Evolutionary conservation across 495 filamentous ascomycete genomes (phyloP), one percentile per base, ranked within the genome.

Genomic region (Aspergillus cristatus): DNA sequence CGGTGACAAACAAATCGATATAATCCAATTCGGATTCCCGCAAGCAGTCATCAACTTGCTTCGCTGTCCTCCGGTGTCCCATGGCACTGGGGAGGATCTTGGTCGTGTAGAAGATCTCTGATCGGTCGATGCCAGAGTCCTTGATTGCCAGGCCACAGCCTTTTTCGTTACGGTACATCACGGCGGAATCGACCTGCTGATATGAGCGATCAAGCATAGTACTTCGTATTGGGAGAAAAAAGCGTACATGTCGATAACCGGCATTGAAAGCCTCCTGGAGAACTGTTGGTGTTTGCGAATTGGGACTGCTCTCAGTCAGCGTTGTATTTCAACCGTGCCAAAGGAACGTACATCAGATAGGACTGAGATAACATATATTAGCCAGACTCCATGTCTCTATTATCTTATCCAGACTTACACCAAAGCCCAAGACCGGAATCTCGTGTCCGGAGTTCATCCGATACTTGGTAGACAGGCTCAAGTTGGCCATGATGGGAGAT

Each of bases 341-440:
- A n/a, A n/a, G n/a, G n/a, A n/a, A 44, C 47, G 25, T 61, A 86
- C 80, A 80, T 86, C 69, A 86, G 74, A 44, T 81, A 89, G 38
- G 86, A 77, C 82, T 84, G 47, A 37, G 18, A 35, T 31, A 41
- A 18, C 18, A 28, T 17, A n/a, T 26, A 6, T 6, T 14, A 14
- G 12, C 28, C 17, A 22, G 7, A 13, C n/a, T 5, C 3, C 22
- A 14, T n/a, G n/a, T n/a, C n/a, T n/a, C n/a, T n/a, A n/a, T n/a
- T n/a, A n/a, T n/a, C n/a, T n/a, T n/a, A n/a, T n/a, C n/a, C 16
- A 20, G 18, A 48, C 78, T 58, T 68, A 82, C 81, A 24, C 81
- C 83, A 53, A 75, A 89, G 25, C 85, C 86, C n/a, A 90, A 47
- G 13, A 72, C 53, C 0, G 86, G 86, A 28, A 93, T 87, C 34